Evolutionary conservation across 768 basidiomycete genomes (phyloP).

Genomic region (Hygrophoropsis aurantiaca): DNA sequence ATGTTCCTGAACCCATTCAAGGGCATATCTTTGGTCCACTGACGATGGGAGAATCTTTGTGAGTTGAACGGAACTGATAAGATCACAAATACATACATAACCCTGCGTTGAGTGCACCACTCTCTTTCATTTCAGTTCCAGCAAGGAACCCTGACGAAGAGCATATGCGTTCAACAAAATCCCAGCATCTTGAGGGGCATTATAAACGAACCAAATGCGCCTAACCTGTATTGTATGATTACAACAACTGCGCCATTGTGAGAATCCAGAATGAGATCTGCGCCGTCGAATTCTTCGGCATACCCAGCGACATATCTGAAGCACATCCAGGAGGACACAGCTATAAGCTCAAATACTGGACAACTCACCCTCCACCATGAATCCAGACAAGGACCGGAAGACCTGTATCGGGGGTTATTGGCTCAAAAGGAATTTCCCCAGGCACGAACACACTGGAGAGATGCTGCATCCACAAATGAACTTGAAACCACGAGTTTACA

Average conservation of each 20-base stretch:
- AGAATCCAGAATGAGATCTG: slow-evolving; percentile 24
- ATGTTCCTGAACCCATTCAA: slow-evolving; percentile 35
- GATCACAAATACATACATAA: slow-evolving; percentile 25
- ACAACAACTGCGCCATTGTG: slow-evolving; percentile 24
- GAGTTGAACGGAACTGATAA: background rate
- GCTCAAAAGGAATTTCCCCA: slow-evolving; percentile 4
- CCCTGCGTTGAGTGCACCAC: slow-evolving; percentile 35
- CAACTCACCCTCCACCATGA: slow-evolving; percentile 34
- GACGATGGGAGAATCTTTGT: background rate
- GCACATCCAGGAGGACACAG: slow-evolving; percentile 1
- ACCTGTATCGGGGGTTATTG: background rate
- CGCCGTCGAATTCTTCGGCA: slow-evolving; percentile 15
- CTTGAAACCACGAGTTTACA: background rate
- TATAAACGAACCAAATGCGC: slow-evolving; percentile 28
- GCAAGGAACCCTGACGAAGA: slow-evolving; percentile 26
- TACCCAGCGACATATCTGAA: slow-evolving; percentile 23
- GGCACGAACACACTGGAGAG: slow-evolving; percentile 23
- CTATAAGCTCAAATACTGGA: background rate
- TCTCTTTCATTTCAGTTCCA: slow-evolving; percentile 25
- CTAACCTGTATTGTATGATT: slow-evolving; percentile 34
- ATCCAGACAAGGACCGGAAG: slow-evolving; percentile 37
- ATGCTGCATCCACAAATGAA: background rate
- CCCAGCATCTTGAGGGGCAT: slow-evolving; percentile 10
- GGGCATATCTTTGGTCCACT: slow-evolving; percentile 37
- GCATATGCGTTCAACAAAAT: background rate